phyloP scores from a whole-genome alignment of 2,329 filamentous ascomycete species.

The Cladosporium sp. region DNA sequence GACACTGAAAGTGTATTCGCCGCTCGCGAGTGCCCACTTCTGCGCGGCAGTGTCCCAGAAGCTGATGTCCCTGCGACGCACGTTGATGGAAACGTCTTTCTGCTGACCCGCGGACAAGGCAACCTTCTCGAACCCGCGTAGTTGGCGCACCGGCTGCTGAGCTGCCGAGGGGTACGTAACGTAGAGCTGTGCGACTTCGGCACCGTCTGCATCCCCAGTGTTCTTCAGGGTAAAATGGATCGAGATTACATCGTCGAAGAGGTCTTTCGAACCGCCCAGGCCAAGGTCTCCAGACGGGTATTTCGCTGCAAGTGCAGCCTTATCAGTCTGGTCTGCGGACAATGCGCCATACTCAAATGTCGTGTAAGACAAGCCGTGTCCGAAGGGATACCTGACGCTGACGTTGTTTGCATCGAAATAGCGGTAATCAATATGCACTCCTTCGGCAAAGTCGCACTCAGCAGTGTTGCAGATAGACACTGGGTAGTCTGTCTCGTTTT shows the following conservation, averaged over 20 bases:
- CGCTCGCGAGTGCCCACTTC: conserved; percentile 31
- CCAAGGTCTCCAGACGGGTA: background rate
- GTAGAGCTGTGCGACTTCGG: conserved; percentile 56
- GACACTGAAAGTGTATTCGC: background rate
- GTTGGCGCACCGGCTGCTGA: conserved; percentile 19
- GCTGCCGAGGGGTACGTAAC: conserved; percentile 23
- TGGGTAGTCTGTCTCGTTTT: conserved; percentile 25
- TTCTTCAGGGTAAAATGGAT: conserved; percentile 60
- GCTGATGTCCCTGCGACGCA: conserved; percentile 39
- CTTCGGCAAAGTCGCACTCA: conserved; percentile 35
- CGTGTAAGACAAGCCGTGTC: conserved; percentile 42
- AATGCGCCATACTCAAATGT: conserved; percentile 37
- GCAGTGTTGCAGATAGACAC: conserved; percentile 37
- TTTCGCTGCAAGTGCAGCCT: conserved; percentile 19
- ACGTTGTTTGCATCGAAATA: conserved; percentile 40
- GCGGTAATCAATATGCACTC: conserved; percentile 44
- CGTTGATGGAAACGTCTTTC: conserved; percentile 25
- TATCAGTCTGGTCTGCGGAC: conserved; percentile 23
- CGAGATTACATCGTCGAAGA: conserved; percentile 60
- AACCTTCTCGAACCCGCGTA: conserved; percentile 38
- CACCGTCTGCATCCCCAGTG: conserved; percentile 49
- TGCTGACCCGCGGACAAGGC: conserved; percentile 20
- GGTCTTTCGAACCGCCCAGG: conserved; percentile 35
- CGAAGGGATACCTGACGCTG: conserved; percentile 41
- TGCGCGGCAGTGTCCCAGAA: conserved; percentile 39